Conservation (phyloP, 2,329 filamentous ascomycete species). For the Geosmithia flava region DNA sequence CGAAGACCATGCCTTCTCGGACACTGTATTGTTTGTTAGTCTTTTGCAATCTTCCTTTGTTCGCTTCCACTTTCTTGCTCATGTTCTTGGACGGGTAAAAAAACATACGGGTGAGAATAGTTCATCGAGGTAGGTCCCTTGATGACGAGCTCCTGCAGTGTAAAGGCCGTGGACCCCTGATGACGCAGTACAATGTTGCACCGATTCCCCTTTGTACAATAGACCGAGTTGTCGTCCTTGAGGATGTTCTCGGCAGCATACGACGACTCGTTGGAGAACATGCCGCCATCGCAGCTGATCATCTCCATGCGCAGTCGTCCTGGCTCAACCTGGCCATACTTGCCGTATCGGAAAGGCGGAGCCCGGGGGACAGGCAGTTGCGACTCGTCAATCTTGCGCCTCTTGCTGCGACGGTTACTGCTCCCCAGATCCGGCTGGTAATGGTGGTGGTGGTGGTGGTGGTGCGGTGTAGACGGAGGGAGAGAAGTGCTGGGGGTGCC, state of each 20-base stretch:
- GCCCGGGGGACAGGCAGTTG: constrained; percentile 36
- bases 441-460: constrained; percentile 17
- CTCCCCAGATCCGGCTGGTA: constrained; percentile 27
- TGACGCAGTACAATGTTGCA: constrained; percentile 84
- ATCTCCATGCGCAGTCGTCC: constrained; percentile 78
- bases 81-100: too few relatives aligned
- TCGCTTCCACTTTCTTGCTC: too few relatives aligned
- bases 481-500: constrained; percentile 6
- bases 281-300: constrained; percentile 76
- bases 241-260: constrained; percentile 74
- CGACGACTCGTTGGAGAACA: constrained; percentile 46
- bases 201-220: constrained; percentile 76
- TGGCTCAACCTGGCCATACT: constrained; percentile 75
- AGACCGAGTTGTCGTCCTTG: constrained; percentile 70
- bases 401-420: constrained; percentile 45
- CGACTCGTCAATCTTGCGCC: constrained; percentile 53
- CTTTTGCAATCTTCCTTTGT: background rate
- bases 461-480: constrained; percentile 17
- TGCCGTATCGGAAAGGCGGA: constrained; percentile 66
- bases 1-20: constrained; percentile 83
- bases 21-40: constrained; percentile 31
- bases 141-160: constrained; percentile 74
- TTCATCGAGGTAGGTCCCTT: constrained; percentile 63
- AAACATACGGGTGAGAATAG: constrained; percentile 80
- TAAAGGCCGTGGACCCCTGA: constrained; percentile 69